phyloP scores from a whole-genome alignment of 1,139 yeast genomes.

The Scheffersomyces parashehatae region DNA sequence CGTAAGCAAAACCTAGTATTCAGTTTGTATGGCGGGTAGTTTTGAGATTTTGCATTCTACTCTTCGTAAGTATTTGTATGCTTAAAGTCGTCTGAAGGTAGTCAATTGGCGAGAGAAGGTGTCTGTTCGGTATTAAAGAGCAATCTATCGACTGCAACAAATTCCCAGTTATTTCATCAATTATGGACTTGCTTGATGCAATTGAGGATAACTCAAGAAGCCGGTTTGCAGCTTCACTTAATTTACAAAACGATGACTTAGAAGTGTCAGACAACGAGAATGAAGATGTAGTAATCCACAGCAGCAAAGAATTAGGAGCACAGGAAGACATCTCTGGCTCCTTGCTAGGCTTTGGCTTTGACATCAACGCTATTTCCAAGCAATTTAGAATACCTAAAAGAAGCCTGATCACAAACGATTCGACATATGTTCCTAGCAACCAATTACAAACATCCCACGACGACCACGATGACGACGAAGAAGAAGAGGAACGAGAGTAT shows the following conservation, averaged over 20 bases:
- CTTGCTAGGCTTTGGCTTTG: slow-evolving; percentile 12
- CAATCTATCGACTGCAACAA: too few species aligned
- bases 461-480: not conserved
- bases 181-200: slow-evolving; percentile 23
- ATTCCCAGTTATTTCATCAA: too few species aligned
- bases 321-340: slow-evolving; percentile 3
- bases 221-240: slow-evolving; percentile 1
- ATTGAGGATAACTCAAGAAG: slow-evolving; percentile 16
- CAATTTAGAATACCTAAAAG: not conserved
- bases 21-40: too few species aligned
- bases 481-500: not conserved
- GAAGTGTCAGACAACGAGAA: not conserved
- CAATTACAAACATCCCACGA: not conserved
- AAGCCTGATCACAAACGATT: too few species aligned
- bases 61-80: too few species aligned
- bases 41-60: too few species aligned
- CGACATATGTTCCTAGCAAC: not conserved
- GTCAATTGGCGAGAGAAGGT: too few species aligned
- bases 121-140: too few species aligned
- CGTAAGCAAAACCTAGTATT: too few species aligned
- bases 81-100: too few species aligned
- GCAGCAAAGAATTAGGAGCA: slow-evolving; percentile 9
- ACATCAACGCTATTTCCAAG: slow-evolving; percentile 13
- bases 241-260: too few species aligned
- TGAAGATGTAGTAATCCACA: slow-evolving; percentile 1